Base-by-base conservation (phyloP, 495 filamentous ascomycete species). In the Daldinia childiae region DNA sequence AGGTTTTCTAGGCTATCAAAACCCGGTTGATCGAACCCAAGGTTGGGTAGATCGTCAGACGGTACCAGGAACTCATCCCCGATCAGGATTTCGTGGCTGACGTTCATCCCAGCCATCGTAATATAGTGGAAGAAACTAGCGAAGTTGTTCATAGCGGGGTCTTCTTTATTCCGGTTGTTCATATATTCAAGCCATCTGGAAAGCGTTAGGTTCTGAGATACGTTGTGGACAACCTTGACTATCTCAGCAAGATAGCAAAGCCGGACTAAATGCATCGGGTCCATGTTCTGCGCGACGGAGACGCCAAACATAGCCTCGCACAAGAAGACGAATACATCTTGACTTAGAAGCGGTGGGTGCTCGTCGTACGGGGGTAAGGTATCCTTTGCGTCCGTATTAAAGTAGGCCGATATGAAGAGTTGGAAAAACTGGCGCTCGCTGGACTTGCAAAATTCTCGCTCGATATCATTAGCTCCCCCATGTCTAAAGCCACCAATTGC, bases 171-270 rank as follows among this genome's bases (percentile, higher is more conserved):
- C 26, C 77, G 73, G 58, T 72, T 77, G 12, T 71, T 54, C 30
- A 86, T 76, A 21, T 76, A 75, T 24, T 80, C 76, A 36, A 83
- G 73, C 72, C 82, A 82, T 24, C 66, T 77, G 15, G 73, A 70
- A 4, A 77, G 76, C 36, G 80, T 74, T 45, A 80, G 76, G 59
- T 82, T 84, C 59, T 84, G 78, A 5, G 82, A 84, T 27, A 90
- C 68, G 26, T 85, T 78, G 61, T 82, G 80, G 45, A 86, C 81
- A 3, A 93, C 91, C 80, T 97, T 95, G 48, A 94, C 89, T 48
- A 98, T 87, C 80, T 99, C 95, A 29, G 93, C 92, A 39, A 96
- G 85, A 75, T 97, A 98, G 82, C 95, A 98, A 62, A 98, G 86
- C 12, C 91, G 91, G 30, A 98, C 81, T 15, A 98, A 74, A 80